Base-by-base conservation (phyloP, 192 early-diverging fungal genomes). In the Paraglomus brasilianum region DNA sequence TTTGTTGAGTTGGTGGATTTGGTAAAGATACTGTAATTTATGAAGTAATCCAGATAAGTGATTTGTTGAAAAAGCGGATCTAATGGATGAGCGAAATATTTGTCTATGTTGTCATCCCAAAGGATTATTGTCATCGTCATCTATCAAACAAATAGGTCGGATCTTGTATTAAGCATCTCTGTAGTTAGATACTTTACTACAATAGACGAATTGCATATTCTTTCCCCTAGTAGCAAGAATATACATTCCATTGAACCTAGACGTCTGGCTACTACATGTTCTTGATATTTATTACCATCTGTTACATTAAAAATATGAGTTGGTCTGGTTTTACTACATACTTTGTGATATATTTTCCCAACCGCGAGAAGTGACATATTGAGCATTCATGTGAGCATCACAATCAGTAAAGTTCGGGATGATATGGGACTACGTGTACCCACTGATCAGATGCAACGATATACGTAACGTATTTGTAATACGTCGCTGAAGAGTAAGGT, bases 301-400 rank as follows among this genome's bases (percentile, higher is more conserved):
- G 15, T 17, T 50, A 50, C 21, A 17, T 17, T 17, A 8, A 17
- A 50, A 5, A 50, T 50, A 50, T 50, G 21, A 17, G 21, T 50
- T 50, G 15, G 4, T 21, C 48, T 17, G 21, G 48, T 17, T 50
- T 50, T 50, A 14, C 9, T 39, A 63, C 40, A 63, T 63, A 63
- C 22, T 63, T 63, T 15, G n/a, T 63, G 15, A 63, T 47, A 36
- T 47, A 63, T 44, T 24, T 22, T 30, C 22, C 45, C 15, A 63
- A 9, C 22, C 61, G 45, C 21, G 24, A 47, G 30, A 13, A 11
- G 42, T 63, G 7, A 63, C 44, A 63, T 63, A 63, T 46, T 63
- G 45, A 1, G 6, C 44, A 63, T 63, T 63, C 21, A 63, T 63
- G 38, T 63, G 61, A 30, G 45, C 61, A 22, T 63, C 48, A 42